phyloP scores from a whole-genome alignment of 768 basidiomycete species.

The Boletus barrowsii region DNA sequence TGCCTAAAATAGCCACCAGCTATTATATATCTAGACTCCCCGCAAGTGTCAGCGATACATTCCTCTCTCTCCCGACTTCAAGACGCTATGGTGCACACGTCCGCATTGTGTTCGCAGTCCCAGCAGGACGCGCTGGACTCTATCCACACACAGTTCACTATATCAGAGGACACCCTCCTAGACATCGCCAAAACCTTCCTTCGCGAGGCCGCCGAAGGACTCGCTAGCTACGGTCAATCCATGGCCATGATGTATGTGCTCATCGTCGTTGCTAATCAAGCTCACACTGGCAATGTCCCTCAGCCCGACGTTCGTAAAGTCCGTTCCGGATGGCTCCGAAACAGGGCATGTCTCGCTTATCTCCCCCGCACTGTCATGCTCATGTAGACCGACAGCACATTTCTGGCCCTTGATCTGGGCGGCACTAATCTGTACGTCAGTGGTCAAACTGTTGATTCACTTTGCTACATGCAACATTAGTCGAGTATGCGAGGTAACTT shows the following conservation, averaged over 20 bases:
- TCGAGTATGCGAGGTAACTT: constrained; percentile 90
- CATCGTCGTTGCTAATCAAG: background rate
- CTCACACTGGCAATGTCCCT: background rate
- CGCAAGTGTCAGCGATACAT: background rate
- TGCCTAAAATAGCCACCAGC: constrained; percentile 3
- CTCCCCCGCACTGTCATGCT: constrained; percentile 1
- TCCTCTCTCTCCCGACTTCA: background rate
- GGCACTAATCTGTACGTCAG: constrained; percentile 90
- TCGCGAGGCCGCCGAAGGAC: constrained; percentile 71
- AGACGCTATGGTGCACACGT: constrained; percentile 35
- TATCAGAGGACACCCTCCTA: constrained; percentile 58
- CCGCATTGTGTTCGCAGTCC: constrained; percentile 40
- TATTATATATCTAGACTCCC: background rate
- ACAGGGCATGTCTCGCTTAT: constrained; percentile 60
- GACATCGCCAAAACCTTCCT: constrained; percentile 78
- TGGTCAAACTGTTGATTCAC: background rate
- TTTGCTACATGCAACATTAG: constrained; percentile 38
- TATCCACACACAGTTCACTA: constrained; percentile 71
- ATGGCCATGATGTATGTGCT: constrained; percentile 87
- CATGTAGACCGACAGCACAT: constrained; percentile 57
- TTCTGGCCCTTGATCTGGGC: constrained; percentile 93
- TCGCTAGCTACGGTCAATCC: constrained; percentile 67
- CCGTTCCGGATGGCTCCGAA: constrained; percentile 91
- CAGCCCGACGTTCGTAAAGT: constrained; percentile 94
- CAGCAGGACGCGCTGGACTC: constrained; percentile 53